Conservation (phyloP, 2,329 filamentous ascomycete species). For the Calycina herbarum region DNA sequence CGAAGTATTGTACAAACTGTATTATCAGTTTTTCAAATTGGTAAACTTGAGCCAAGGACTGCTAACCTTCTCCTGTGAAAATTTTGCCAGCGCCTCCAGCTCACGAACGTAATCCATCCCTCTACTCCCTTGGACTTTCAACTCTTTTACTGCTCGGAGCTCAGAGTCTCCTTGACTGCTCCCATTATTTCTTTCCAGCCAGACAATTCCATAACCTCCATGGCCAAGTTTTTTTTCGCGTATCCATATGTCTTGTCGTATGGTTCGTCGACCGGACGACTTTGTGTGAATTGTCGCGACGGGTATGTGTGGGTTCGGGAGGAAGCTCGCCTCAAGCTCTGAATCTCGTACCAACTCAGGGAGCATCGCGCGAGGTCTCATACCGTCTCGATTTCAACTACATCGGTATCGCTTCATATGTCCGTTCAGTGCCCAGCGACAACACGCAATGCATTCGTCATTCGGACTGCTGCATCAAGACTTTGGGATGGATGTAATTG, state of each 20-base stretch:
- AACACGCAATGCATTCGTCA: background rate
- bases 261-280: background rate
- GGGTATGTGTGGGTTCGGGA: background rate
- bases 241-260: background rate
- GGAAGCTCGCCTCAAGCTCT: background rate
- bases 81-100: background rate
- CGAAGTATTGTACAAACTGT: slow-evolving; percentile 23
- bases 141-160: slow-evolving; percentile 2
- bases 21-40: too few species aligned
- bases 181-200: background rate
- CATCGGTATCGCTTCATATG: background rate
- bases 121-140: background rate
- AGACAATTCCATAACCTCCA: background rate
- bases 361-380: background rate
- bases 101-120: background rate
- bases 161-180: background rate
- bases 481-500: too few species aligned
- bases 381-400: background rate
- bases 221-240: background rate
- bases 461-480: background rate
- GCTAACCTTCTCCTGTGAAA: background rate
- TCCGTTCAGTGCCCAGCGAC: background rate
- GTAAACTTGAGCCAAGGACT: too few species aligned
- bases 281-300: background rate
- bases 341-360: slow-evolving; percentile 4